phyloP scores from a whole-genome alignment of 225 moss, liverwort and hornwort species.

The Pseudoscleropodium purum region DNA sequence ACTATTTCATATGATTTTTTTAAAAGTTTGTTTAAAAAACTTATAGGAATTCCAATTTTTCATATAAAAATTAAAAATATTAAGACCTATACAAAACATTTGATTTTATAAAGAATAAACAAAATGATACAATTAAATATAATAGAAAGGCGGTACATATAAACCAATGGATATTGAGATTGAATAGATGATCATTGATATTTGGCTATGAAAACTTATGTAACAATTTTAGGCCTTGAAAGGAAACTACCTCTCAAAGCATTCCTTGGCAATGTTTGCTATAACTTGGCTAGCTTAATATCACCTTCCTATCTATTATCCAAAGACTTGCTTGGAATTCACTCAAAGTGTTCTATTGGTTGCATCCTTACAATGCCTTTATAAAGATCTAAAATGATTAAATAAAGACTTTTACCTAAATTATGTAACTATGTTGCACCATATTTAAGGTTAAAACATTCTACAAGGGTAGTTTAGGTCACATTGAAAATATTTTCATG shows the following conservation, averaged over 20 bases:
- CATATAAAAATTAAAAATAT: not conserved
- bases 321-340: not conserved
- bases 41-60: too few species aligned
- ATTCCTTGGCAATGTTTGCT: rapidly evolving
- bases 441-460: not conserved
- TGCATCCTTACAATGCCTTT: not conserved
- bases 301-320: not conserved
- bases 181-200: too few species aligned
- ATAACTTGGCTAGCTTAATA: too few species aligned
- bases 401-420: too few species aligned
- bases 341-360: rapidly evolving
- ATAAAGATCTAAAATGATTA: not conserved
- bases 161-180: not conserved
- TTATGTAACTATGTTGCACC: too few species aligned
- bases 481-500: not conserved
- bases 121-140: not conserved
- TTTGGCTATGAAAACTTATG: not conserved
- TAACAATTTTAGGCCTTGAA: too few species aligned
- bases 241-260: not conserved
- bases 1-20: rapidly evolving
- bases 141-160: not conserved
- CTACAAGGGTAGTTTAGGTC: rapidly evolving
- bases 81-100: not conserved
- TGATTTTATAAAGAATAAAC: not conserved
- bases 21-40: not conserved